These are phyloP conservation scores for Aspergillus steynii DNA, from an alignment of 495 filamentous ascomycete species.

Conservation along the genomic window DNA sequence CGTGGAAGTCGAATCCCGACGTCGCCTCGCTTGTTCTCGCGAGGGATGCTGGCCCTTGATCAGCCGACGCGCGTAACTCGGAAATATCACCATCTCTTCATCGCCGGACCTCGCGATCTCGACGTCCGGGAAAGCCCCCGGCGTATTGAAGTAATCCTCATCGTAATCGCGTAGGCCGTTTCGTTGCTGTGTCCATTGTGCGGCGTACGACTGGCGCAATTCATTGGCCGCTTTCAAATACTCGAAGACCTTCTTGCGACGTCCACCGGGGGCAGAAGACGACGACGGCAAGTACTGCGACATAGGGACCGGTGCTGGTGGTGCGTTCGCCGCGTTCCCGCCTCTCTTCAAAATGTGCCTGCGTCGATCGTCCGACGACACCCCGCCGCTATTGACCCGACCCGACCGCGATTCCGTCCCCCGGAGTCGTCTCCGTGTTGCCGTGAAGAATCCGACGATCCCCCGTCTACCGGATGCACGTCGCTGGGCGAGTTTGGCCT, in stretches of 20 bases:
- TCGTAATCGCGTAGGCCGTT: slow-evolving; percentile 45
- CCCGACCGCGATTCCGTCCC: slow-evolving; percentile 10
- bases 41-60: slow-evolving; percentile 23
- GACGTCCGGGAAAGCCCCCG: slow-evolving; percentile 78
- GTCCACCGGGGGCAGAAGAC: slow-evolving; percentile 57
- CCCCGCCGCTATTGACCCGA: no score
- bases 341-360: background rate
- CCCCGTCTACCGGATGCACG: slow-evolving; percentile 30
- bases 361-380: background rate
- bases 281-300: background rate
- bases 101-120: slow-evolving; percentile 74
- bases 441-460: slow-evolving; percentile 52
- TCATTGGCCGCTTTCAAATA: slow-evolving; percentile 90
- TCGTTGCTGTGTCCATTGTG: slow-evolving; percentile 54
- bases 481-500: slow-evolving; percentile 50
- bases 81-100: slow-evolving; percentile 93
- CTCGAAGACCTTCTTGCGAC: slow-evolving; percentile 79
- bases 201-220: slow-evolving; percentile 77
- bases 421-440: slow-evolving; percentile 47
- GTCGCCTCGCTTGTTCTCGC: slow-evolving; percentile 9
- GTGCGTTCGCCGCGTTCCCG: no score
- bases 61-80: slow-evolving; percentile 80
- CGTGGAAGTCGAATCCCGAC: slow-evolving; percentile 35
- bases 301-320: background rate
- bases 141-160: slow-evolving; percentile 61